Percentiles rank a stretch among this genome's conserved stretches.
These are phyloP conservation scores for Eucalyptus pauciflora DNA, from an alignment of 345 rosid species.

Conservation along the genomic window DNA sequence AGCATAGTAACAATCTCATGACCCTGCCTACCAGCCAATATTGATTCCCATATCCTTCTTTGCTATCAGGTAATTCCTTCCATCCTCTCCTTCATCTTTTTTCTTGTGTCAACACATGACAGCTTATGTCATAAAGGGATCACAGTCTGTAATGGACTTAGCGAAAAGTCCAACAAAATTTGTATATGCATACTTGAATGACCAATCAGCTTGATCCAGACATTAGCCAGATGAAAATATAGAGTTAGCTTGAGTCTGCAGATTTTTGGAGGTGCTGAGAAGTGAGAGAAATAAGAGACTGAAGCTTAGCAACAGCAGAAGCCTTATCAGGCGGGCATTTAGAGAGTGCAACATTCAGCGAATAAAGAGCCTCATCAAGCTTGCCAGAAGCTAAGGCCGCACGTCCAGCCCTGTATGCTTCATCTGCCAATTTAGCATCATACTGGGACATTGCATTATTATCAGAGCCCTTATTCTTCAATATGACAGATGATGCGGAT, in stretches of 20 bases:
- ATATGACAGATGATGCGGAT: constrained; percentile 13
- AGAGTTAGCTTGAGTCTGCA: neutral
- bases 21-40: neutral
- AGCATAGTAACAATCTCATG: neutral
- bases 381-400: constrained; percentile 61
- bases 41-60: neutral
- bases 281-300: constrained; percentile 28
- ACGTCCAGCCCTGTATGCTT: constrained; percentile 55
- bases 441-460: constrained; percentile 4
- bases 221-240: neutral
- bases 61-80: neutral
- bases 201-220: neutral
- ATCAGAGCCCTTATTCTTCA: neutral
- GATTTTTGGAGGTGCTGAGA: constrained; percentile 19
- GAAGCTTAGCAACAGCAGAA: constrained; percentile 61
- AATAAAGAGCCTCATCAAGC: constrained; percentile 57
- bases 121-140: neutral
- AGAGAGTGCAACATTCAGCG: constrained; percentile 33
- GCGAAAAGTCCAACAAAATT: neutral
- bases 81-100: neutral
- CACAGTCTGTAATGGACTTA: neutral
- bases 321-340: constrained; percentile 34
- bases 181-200: neutral
- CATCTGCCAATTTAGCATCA: constrained; percentile 42
- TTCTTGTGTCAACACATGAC: neutral